Evolutionary conservation across 768 basidiomycete genomes (phyloP).

Genomic region (Lentinus brumalis): DNA sequence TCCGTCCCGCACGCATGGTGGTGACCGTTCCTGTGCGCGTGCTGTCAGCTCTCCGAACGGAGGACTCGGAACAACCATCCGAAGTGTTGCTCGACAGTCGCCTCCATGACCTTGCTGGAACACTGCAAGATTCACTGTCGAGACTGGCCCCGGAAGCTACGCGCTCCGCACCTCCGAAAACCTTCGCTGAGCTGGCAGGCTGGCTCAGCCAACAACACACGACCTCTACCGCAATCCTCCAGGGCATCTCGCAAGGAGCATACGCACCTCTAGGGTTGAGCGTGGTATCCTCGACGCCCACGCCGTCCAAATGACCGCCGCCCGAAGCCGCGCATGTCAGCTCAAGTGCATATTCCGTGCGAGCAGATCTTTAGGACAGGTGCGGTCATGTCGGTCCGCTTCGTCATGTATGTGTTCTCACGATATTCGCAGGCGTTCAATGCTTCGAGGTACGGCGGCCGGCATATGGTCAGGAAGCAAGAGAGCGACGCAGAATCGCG

Average conservation of each 20-base stretch:
- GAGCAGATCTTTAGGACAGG: not conserved
- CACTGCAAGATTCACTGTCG: not conserved
- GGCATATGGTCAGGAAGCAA: too few relatives aligned
- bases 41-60: not conserved
- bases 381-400: not conserved
- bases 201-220: constrained; percentile 5
- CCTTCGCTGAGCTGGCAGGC: not conserved
- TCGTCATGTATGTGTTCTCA: not conserved
- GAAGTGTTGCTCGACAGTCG: not conserved
- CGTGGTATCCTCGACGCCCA: not conserved
- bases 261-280: not conserved
- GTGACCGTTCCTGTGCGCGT: not conserved
- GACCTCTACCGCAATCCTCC: not conserved
- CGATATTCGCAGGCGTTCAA: too few relatives aligned
- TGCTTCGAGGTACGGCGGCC: too few relatives aligned
- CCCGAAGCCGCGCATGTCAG: too few relatives aligned
- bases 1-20: not conserved
- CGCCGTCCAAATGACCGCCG: not conserved
- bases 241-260: not conserved
- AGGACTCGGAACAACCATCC: not conserved
- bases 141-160: not conserved
- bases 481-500: too few relatives aligned
- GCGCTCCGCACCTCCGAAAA: not conserved
- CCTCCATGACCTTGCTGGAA: not conserved
- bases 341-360: too few relatives aligned